Conservation (phyloP, 805 yeast species). For the Lachancea lanzarotensis region DNA sequence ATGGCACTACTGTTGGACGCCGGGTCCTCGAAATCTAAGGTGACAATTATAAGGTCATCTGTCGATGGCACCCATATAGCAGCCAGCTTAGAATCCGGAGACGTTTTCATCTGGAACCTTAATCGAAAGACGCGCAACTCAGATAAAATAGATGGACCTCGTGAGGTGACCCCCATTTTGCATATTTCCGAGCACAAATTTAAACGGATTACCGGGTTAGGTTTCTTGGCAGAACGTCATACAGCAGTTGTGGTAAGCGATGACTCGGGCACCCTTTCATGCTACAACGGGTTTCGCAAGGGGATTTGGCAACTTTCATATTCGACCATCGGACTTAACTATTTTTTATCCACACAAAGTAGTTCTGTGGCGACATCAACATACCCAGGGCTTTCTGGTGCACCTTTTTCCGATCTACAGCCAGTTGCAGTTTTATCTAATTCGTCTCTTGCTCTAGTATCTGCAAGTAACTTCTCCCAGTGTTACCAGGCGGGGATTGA, state of each 20-base stretch:
- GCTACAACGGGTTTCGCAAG: slow-evolving; percentile 57
- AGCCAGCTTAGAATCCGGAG: slow-evolving; percentile 63
- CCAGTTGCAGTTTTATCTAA: slow-evolving; percentile 23
- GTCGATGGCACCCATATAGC: slow-evolving; percentile 64
- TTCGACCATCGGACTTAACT: slow-evolving; percentile 15
- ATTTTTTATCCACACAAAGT: slow-evolving; percentile 8
- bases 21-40: slow-evolving; percentile 35
- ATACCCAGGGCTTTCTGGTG: slow-evolving; percentile 9
- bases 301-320: slow-evolving; percentile 24
- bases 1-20: slow-evolving; percentile 29
- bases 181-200: slow-evolving; percentile 32
- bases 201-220: slow-evolving; percentile 37
- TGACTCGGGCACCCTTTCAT: slow-evolving; percentile 48
- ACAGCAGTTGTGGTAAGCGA: slow-evolving; percentile 55
- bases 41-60: slow-evolving; percentile 53
- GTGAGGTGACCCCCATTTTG: slow-evolving; percentile 22
- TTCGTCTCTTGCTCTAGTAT: slow-evolving; percentile 1
- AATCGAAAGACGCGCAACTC: slow-evolving; percentile 11
- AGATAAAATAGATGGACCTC: slow-evolving; percentile 21
- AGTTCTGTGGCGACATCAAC: slow-evolving; percentile 9
- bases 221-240: slow-evolving; percentile 45
- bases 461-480: neutral
- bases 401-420: slow-evolving; percentile 8
- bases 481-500: neutral
- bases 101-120: slow-evolving; percentile 63